Evolutionary conservation across 768 basidiomycete genomes (phyloP), one percentile per base, ranked within the genome.

Genomic region (Macrolepiota fuliginosa): DNA sequence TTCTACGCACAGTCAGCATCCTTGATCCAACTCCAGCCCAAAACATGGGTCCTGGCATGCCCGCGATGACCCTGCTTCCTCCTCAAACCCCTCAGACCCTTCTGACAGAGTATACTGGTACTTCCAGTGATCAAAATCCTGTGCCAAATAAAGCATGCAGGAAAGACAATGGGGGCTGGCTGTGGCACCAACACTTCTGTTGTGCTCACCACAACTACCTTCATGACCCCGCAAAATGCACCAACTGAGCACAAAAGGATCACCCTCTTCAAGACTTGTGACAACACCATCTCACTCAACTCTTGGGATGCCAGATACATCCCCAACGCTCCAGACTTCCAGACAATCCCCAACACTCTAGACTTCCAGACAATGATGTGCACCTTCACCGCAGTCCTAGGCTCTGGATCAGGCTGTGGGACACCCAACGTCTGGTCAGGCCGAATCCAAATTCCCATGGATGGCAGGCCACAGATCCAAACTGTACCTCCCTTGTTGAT

Each of bases 81-180:
- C n/a, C n/a, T n/a, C n/a, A n/a, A n/a, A n/a, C 42, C 19, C n/a
- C 29, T 39, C n/a, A n/a, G n/a, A n/a, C n/a, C n/a, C n/a, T n/a
- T n/a, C n/a, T n/a, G 10, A 29, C 12, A 4, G 6, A 2, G 22
- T 6, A 7, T 19, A 42, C 37, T n/a, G 4, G 19, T 19, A 11
- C 37, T 27, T 4, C 15, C 24, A 2, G 35, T 22, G n/a, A n/a
- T n/a, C n/a, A n/a, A n/a, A n/a, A n/a, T n/a, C n/a, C n/a, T n/a
- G n/a, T n/a, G 15, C 32, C 24, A 35, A 58, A 12, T 61, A 68
- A 22, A 66, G 61, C 19, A 65, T 67, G 49, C 65, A n/a, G n/a
- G n/a, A n/a, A n/a, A 74, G 35, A 67, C 70, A 1, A 67, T 77
- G 49, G 73, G 77, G 62, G 79, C 79, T 24, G 81, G 79, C 74